Conservation (phyloP, 306 rosid species). For the Trifolium pratense region DNA sequence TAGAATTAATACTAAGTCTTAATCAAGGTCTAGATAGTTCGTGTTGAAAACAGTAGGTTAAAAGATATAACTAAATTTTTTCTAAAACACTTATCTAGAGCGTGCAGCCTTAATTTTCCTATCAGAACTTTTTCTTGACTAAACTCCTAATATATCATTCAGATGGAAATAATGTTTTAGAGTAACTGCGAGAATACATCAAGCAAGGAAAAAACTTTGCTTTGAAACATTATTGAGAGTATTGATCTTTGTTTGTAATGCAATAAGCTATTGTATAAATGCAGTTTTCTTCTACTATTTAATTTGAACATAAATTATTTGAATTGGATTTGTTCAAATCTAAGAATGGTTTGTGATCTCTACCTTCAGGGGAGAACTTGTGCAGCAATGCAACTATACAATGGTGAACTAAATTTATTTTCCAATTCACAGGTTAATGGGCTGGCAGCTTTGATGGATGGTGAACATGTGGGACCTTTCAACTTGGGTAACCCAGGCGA, state of each 20-base stretch:
- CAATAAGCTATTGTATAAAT: constrained; percentile 14
- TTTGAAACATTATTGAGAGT: constrained; percentile 29
- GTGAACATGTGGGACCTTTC: constrained; percentile 97
- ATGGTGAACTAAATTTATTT: constrained; percentile 33
- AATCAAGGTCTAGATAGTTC: constrained; percentile 29
- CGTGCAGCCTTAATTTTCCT: constrained; percentile 17
- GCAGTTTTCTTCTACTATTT: not conserved
- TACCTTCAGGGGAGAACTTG: constrained; percentile 24
- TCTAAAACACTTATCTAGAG: constrained; percentile 19
- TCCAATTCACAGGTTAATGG: constrained; percentile 74
- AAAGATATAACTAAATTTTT: constrained; percentile 23
- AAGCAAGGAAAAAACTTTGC: constrained; percentile 23
- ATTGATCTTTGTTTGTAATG: constrained; percentile 28
- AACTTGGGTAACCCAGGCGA: constrained; percentile 97
- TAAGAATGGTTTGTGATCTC: constrained; percentile 4
- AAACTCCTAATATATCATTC: constrained; percentile 28
- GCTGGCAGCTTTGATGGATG: constrained; percentile 81
- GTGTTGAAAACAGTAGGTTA: constrained; percentile 14
- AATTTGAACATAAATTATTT: constrained; percentile 15
- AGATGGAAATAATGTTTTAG: constrained; percentile 20
- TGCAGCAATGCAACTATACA: constrained; percentile 18
- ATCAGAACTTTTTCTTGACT: constrained; percentile 13
- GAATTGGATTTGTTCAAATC: constrained; percentile 13
- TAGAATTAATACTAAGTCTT: constrained; percentile 17
- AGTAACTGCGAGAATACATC: constrained; percentile 19